Percentiles rank a stretch among this genome's conserved stretches.
These are phyloP conservation scores for Plasmopara halstedii DNA, from an alignment of 352 stramenopile species.

Conservation along the genomic window DNA sequence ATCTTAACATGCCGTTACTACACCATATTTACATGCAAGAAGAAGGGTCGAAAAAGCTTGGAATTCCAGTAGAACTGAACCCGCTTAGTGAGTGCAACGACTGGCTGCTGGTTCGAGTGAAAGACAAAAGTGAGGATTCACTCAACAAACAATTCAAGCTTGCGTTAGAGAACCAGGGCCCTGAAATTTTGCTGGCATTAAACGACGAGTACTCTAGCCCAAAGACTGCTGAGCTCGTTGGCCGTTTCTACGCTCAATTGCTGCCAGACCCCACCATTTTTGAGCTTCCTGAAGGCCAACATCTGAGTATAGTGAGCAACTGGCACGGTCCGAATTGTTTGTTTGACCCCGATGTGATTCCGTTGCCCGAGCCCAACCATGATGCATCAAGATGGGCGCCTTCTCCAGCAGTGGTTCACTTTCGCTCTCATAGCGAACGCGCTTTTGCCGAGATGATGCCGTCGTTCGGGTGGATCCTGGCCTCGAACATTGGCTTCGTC, in stretches of 20 bases:
- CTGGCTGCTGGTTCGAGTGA: constrained; percentile 68
- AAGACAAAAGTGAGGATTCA: constrained; percentile 34
- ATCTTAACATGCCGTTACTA: constrained; percentile 77
- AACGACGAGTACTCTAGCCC: constrained; percentile 69
- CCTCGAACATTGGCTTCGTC: constrained; percentile 34
- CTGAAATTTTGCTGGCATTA: constrained; percentile 62
- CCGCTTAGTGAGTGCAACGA: constrained; percentile 64
- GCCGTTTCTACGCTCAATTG: constrained; percentile 15
- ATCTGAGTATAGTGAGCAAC: constrained; percentile 54
- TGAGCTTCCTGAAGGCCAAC: constrained; percentile 49
- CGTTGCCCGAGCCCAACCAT: constrained; percentile 20
- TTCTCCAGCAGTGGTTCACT: constrained; percentile 10
- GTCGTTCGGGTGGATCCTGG: constrained; percentile 23
- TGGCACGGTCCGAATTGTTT: constrained; percentile 58
- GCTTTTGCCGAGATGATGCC: constrained; percentile 28
- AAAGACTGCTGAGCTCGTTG: constrained; percentile 20
- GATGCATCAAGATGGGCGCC: constrained; percentile 11
- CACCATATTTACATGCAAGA: constrained; percentile 85
- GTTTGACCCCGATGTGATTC: constrained; percentile 48
- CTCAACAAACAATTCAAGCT: constrained; percentile 5
- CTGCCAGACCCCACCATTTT: constrained; percentile 45
- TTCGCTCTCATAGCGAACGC: constrained; percentile 26
- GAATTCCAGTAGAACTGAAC: constrained; percentile 45
- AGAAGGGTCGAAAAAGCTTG: constrained; percentile 46
- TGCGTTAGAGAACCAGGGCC: constrained; percentile 38